phyloP scores from a whole-genome alignment of 306 rosid genomes.

The peach (Prunus persica) region DNA sequence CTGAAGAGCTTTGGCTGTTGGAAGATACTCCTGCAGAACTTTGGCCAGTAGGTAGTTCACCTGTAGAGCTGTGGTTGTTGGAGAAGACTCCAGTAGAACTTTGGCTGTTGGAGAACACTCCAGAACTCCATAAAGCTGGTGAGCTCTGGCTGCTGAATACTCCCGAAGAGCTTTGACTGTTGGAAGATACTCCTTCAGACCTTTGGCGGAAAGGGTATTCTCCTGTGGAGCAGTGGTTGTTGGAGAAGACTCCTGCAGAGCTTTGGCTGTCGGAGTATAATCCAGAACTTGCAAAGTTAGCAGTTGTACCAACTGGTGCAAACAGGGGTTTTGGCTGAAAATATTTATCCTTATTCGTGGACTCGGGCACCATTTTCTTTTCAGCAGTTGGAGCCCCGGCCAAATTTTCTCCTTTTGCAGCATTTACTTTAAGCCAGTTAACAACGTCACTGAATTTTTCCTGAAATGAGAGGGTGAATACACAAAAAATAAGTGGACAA shows the following conservation, averaged over 20 bases:
- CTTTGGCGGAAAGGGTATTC: slow-evolving; percentile 11
- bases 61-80: slow-evolving; percentile 26
- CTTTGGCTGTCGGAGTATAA: slow-evolving; percentile 36
- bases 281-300: slow-evolving; percentile 44
- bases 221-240: slow-evolving; percentile 23
- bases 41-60: neutral
- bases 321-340: slow-evolving; percentile 48
- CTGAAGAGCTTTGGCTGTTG: slow-evolving; percentile 20
- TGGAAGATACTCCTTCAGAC: slow-evolving; percentile 3
- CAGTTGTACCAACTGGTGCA: slow-evolving; percentile 41
- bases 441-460: slow-evolving; percentile 87
- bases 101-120: slow-evolving; percentile 16
- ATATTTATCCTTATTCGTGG: slow-evolving; percentile 38
- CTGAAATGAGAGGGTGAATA: slow-evolving; percentile 42
- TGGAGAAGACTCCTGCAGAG: slow-evolving; percentile 14
- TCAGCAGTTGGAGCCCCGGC: slow-evolving; percentile 33
- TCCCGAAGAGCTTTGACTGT: neutral
- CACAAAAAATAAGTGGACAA: slow-evolving; percentile 12
- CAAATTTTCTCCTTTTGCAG: slow-evolving; percentile 50
- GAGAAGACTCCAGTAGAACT: neutral
- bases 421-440: slow-evolving; percentile 83
- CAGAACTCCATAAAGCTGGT: slow-evolving; percentile 59
- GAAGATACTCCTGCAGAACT: slow-evolving; percentile 23
- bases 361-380: slow-evolving; percentile 44
- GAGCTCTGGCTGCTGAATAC: slow-evolving; percentile 24